Percentiles rank a stretch among this genome's conserved stretches.
Evolutionary conservation across 2,329 filamentous ascomycete genomes (phyloP).

Genomic region (Biscogniauxia marginata): DNA sequence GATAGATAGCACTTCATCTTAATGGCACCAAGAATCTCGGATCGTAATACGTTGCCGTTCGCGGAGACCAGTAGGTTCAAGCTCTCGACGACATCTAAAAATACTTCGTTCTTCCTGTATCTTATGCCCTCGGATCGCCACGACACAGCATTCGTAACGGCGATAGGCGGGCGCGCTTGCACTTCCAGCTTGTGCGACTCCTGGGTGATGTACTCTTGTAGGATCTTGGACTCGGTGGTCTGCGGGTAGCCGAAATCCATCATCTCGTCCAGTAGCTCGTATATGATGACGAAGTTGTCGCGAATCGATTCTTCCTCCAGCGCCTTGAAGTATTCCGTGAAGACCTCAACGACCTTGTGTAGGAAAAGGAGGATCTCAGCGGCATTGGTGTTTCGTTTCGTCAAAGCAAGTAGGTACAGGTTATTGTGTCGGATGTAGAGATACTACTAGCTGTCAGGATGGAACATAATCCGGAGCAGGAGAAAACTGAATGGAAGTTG

Average conservation of each 20-base stretch:
- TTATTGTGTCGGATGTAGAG: conserved; percentile 99
- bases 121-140: conserved; percentile 98
- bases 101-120: conserved; percentile 99
- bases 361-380: conserved; percentile 98
- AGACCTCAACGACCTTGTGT: conserved; percentile 97
- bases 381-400: conserved; percentile 98
- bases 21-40: conserved; percentile 92
- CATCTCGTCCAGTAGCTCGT: conserved; percentile 98
- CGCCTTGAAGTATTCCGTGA: conserved; percentile 99
- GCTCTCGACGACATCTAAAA: conserved; percentile 94
- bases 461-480: too few relatives aligned
- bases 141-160: conserved; percentile 95
- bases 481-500: background rate
- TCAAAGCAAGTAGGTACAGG: conserved; percentile 94
- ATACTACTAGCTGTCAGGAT: conserved; percentile 58
- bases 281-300: conserved; percentile 99
- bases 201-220: conserved; percentile 99
- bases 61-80: conserved; percentile 93
- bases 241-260: conserved; percentile 99
- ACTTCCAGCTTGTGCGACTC: conserved; percentile 98
- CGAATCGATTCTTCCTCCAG: conserved; percentile 97
- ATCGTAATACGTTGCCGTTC: conserved; percentile 91
- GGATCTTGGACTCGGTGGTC: conserved; percentile 96
- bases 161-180: conserved; percentile 92
- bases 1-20: conserved; percentile 99